Evolutionary conservation across 2,329 filamentous ascomycete genomes (phyloP).

Genomic region (Blastomyces silverae): DNA sequence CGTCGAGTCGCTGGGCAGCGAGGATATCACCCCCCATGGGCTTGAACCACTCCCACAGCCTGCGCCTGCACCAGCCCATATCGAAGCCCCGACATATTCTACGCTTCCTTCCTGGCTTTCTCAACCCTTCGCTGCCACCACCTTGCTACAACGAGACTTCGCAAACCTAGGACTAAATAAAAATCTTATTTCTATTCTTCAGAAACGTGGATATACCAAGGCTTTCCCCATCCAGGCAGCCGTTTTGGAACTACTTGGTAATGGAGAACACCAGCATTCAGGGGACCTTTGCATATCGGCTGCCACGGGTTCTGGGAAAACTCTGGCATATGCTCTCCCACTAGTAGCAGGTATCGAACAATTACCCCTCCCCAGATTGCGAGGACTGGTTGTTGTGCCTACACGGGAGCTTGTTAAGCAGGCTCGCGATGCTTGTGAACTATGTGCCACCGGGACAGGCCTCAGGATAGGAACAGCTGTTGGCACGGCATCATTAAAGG

Average conservation of each 20-base stretch:
- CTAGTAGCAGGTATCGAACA: conserved; percentile 69
- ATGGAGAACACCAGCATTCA: conserved; percentile 52
- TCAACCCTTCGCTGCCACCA: conserved; percentile 62
- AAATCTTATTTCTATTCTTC: conserved; percentile 56
- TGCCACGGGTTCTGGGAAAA: conserved; percentile 93
- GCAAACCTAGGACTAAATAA: conserved; percentile 55
- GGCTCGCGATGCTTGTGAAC: conserved; percentile 68
- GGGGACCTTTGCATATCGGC: conserved; percentile 87
- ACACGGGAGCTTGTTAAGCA: conserved; percentile 87
- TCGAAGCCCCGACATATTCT: conserved; percentile 61
- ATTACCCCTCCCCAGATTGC: conserved; percentile 58
- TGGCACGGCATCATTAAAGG: conserved; percentile 66
- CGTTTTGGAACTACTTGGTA: conserved; percentile 71
- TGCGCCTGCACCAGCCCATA: conserved; percentile 46
- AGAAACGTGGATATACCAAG: conserved; percentile 60
- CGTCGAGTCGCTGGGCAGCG: not conserved
- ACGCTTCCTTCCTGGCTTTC: conserved; percentile 76
- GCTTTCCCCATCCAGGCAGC: conserved; percentile 76
- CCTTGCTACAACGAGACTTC: conserved; percentile 57
- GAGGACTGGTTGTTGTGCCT: conserved; percentile 78
- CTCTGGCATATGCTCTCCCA: conserved; percentile 81
- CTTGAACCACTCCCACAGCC: conserved; percentile 79
- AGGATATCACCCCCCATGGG: conserved; percentile 53
- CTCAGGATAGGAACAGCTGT: conserved; percentile 75
- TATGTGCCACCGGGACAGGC: conserved; percentile 63